Evolutionary conservation across 495 filamentous ascomycete genomes (phyloP).

Genomic region (Tuber aestivum): DNA sequence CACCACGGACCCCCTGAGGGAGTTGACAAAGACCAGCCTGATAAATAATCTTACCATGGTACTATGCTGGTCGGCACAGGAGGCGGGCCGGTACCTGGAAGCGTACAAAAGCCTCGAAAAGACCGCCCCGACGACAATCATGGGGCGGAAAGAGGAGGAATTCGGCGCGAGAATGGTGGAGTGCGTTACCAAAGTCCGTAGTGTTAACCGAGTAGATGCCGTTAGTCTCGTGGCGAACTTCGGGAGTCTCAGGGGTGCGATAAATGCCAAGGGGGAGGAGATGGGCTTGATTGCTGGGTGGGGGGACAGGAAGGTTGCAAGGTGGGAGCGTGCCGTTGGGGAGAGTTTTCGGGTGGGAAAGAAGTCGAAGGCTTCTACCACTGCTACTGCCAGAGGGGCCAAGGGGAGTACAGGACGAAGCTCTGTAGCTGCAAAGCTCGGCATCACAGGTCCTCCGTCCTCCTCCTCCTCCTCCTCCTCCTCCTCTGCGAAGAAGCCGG

Average conservation of each 20-base stretch:
- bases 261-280: constrained; percentile 84
- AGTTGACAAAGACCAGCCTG: constrained; percentile 80
- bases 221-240: constrained; percentile 80
- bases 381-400: constrained; percentile 5
- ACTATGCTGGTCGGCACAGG: constrained; percentile 85
- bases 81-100: constrained; percentile 88
- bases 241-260: constrained; percentile 73
- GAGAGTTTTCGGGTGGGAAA: constrained; percentile 75
- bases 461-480: no score
- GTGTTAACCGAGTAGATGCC: constrained; percentile 90
- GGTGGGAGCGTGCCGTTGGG: constrained; percentile 71
- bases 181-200: constrained; percentile 82
- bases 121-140: constrained; percentile 71
- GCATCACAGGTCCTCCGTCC: constrained; percentile 43
- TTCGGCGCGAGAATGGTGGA: constrained; percentile 89
- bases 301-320: constrained; percentile 89
- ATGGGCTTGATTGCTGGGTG: constrained; percentile 75
- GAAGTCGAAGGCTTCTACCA: constrained; percentile 31
- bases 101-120: constrained; percentile 89
- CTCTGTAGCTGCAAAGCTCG: constrained; percentile 46
- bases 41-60: constrained; percentile 89
- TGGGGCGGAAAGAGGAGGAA: constrained; percentile 69
- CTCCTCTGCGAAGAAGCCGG: no score
- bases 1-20: constrained; percentile 71
- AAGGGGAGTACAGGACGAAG: constrained; percentile 20